Evolutionary conservation across 805 yeast genomes (phyloP), one percentile per base, ranked within the genome.

Genomic region (Candida boidinii): DNA sequence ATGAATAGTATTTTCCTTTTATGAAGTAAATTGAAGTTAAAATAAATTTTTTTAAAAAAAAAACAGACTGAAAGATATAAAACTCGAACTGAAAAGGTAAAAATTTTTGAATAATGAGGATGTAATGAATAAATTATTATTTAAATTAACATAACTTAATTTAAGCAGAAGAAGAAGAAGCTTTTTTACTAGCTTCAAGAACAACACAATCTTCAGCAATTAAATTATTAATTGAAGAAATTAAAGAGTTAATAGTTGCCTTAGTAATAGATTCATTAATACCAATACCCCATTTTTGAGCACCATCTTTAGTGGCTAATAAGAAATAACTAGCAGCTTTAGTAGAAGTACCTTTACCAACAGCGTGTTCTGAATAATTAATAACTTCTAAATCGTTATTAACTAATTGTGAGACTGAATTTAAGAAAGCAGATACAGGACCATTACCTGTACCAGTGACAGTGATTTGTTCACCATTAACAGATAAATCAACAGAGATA

Each of bases 231-330:
- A 81, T 63, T 36, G 80, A 68, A 14, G 88, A 75, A 27, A 79
- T 51, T 40, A 81, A 66, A 12, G 90, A 73, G 45, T 71, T 68
- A 48, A 84, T 72, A 5, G 94, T 78, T 30, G 96, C 92, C 50
- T 79, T 80, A 17, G 94, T 79, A 34, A 84, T 92, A 60, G 88
- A 95, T 58, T 79, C 90, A 53, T 85, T 79, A 40, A 86, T 76
- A 51, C 95, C 96, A 38, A 88, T 88, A 60, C 96, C 96, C 95
- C 96, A 88, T 47, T 56, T 56, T 38, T 58, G 49, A 30, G 58
- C 49, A 31, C 49, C 61, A 14, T 39, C 42, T 15, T 28, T 26
- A 11, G 35, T 33, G 13, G 50, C 38, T 23, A 56, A 41, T 31
- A 42, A 41, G 24, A 88, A 76, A 55, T 71, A 80, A 8, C 88